These are phyloP conservation scores for Nicotiana benthamiana DNA, from an alignment of 257 asterid species.

Conservation along the genomic window DNA sequence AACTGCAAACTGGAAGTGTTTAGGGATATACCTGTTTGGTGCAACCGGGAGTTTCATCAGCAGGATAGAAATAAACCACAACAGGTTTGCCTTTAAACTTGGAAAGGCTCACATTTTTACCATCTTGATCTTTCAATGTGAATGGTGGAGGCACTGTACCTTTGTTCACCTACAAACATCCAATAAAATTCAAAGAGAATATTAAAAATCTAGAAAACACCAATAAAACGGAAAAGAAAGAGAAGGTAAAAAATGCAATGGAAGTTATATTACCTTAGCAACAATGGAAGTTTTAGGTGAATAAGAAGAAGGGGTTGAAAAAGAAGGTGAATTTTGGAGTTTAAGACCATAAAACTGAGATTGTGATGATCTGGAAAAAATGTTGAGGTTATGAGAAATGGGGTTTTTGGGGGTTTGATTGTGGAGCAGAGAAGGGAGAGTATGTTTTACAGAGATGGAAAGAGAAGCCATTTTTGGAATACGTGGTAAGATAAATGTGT, in stretches of 20 bases:
- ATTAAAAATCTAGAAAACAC: neutral
- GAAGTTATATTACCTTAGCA: slow-evolving; percentile 68
- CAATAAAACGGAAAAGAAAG: neutral
- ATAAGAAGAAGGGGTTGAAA: slow-evolving; percentile 36
- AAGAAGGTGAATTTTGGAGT: slow-evolving; percentile 29
- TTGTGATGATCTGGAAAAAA: slow-evolving; percentile 45
- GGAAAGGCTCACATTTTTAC: slow-evolving; percentile 67
- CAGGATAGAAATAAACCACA: slow-evolving; percentile 95
- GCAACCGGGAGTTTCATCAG: slow-evolving; percentile 95
- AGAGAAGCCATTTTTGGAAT: slow-evolving; percentile 53
- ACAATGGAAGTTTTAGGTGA: slow-evolving; percentile 29
- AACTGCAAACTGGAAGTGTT: neutral
- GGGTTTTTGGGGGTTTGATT: slow-evolving; percentile 41
- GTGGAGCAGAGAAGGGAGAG: slow-evolving; percentile 45
- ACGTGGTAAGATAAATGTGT: neutral
- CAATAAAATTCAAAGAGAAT: neutral
- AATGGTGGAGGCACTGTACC: slow-evolving; percentile 69
- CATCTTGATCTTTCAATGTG: slow-evolving; percentile 90
- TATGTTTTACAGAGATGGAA: slow-evolving; percentile 36
- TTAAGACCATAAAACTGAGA: slow-evolving; percentile 67
- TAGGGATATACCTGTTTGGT: slow-evolving; percentile 64
- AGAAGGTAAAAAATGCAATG: neutral
- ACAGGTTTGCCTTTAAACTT: slow-evolving; percentile 92
- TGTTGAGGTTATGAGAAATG: slow-evolving; percentile 26
- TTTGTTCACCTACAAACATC: slow-evolving; percentile 51